Evolutionary conservation across 208 protist genomes (phyloP).

Genomic region (Leishmania tarentolae): DNA sequence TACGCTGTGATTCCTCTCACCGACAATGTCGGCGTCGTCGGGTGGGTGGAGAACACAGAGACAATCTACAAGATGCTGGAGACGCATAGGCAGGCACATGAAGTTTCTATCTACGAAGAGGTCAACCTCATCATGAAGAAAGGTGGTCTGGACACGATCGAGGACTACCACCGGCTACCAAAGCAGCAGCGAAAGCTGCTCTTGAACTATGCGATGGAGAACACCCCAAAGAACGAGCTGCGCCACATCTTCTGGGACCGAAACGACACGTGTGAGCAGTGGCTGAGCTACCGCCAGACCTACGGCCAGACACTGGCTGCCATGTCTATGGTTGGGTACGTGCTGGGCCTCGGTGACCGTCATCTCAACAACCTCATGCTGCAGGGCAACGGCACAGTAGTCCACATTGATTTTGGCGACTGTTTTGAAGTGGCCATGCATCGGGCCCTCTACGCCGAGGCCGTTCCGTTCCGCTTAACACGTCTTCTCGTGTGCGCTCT

Average conservation of each 20-base stretch:
- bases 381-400: constrained; percentile 96
- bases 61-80: constrained; percentile 94
- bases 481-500: constrained; percentile 98
- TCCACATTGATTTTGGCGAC: constrained; percentile 99
- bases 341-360: constrained; percentile 99
- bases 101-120: constrained; percentile 87
- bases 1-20: constrained; percentile 99
- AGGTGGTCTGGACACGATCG: constrained; percentile 66
- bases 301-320: constrained; percentile 99
- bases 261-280: constrained; percentile 97
- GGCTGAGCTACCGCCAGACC: constrained; percentile 97
- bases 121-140: constrained; percentile 81
- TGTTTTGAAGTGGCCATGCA: constrained; percentile 99
- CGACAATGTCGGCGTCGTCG: constrained; percentile 99
- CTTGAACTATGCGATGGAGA: constrained; percentile 93
- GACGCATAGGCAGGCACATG: constrained; percentile 64
- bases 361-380: constrained; percentile 99
- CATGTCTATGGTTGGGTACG: constrained; percentile 99
- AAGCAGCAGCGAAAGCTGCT: constrained; percentile 84
- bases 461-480: constrained; percentile 99
- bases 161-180: constrained; percentile 82
- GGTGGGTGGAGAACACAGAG: constrained; percentile 98
- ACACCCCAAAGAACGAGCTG: constrained; percentile 96
- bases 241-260: constrained; percentile 97
- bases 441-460: constrained; percentile 98